These are phyloP conservation scores for Entomophthora muscae DNA, from an alignment of 371 early-diverging fungal genomes.

Conservation along the genomic window DNA sequence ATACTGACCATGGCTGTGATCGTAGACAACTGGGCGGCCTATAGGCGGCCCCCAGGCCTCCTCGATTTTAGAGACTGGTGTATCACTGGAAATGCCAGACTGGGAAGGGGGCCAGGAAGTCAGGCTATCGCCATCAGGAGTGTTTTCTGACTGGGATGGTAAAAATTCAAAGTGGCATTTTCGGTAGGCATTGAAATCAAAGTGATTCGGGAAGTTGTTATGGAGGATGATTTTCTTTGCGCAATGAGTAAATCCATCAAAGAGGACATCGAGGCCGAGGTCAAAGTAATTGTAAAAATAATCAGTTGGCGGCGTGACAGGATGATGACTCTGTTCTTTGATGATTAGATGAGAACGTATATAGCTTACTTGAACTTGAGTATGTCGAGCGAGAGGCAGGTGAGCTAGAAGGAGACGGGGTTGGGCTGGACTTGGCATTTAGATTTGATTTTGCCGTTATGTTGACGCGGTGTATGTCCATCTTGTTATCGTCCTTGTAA, in stretches of 20 bases:
- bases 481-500: conserved; percentile 51
- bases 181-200: conserved; percentile 25
- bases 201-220: conserved; percentile 53
- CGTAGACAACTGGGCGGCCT: background rate
- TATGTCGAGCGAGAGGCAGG: no score
- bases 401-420: background rate
- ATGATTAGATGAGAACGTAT: no score
- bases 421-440: background rate
- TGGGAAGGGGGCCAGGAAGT: background rate
- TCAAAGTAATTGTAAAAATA: conserved; percentile 54
- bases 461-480: conserved; percentile 37
- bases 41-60: background rate
- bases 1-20: background rate
- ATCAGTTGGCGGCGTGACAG: conserved; percentile 21
- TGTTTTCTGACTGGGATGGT: background rate
- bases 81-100: background rate
- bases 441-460: conserved; percentile 14
- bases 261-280: conserved; percentile 49
- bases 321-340: background rate
- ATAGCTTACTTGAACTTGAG: no score
- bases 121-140: background rate
- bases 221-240: conserved; percentile 58
- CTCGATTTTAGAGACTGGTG: background rate
- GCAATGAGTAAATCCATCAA: conserved; percentile 44
- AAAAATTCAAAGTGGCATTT: background rate